These are phyloP conservation scores for Aspergillus fructus DNA, from an alignment of 2,329 filamentous ascomycete species.

Conservation along the genomic window DNA sequence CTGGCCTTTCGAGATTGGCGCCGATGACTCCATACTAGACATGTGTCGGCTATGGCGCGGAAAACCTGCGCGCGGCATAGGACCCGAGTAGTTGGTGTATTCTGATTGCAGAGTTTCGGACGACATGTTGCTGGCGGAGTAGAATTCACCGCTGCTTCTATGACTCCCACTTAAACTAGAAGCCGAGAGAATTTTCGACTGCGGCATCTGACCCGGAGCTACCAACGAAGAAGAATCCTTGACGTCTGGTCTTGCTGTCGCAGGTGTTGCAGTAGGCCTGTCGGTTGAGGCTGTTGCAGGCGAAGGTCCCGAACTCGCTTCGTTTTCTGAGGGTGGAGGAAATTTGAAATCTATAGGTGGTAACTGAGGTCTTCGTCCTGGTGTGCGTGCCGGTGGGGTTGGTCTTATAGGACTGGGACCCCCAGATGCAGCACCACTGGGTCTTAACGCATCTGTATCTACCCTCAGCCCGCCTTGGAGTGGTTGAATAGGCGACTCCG, in stretches of 20 bases:
- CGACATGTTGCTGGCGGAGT: constrained; percentile 91
- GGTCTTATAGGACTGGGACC: constrained; percentile 34
- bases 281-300: constrained; percentile 27
- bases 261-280: constrained; percentile 26
- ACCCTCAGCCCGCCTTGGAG: constrained; percentile 30
- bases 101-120: constrained; percentile 91
- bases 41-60: constrained; percentile 42
- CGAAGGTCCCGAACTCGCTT: constrained; percentile 23
- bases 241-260: constrained; percentile 16
- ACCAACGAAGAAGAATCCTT: constrained; percentile 27
- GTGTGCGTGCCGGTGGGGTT: constrained; percentile 41
- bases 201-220: constrained; percentile 32
- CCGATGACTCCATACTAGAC: constrained; percentile 41
- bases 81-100: constrained; percentile 57
- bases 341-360: constrained; percentile 56
- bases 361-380: constrained; percentile 37
- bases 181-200: constrained; percentile 69
- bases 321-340: constrained; percentile 44
- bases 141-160: constrained; percentile 90
- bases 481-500: constrained; percentile 32
- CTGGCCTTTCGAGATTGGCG: constrained; percentile 49
- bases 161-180: constrained; percentile 77
- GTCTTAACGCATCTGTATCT: constrained; percentile 33
- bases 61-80: constrained; percentile 53
- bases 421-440: constrained; percentile 24